Base-by-base conservation (phyloP, 768 basidiomycete genomes). In the Inosperma sp. region DNA sequence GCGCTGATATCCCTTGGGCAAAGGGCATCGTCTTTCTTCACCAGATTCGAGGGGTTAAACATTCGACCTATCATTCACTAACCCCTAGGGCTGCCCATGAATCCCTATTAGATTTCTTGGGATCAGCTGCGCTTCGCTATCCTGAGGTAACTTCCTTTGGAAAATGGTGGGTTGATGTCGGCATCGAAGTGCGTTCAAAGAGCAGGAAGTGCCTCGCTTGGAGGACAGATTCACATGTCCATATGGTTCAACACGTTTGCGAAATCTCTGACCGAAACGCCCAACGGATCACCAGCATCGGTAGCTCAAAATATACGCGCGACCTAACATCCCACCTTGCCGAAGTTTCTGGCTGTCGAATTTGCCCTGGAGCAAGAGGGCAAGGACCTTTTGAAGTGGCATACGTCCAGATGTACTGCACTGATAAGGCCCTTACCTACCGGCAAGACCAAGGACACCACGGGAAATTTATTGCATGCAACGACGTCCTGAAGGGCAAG, bases 321-420 rank as follows among this genome's bases (percentile, higher is more conserved):
- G 68, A 72, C 39, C 29, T 67, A 9, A 55, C 50, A 0, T 64
- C 64, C 2, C 67, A 68, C 21, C 49, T 71, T 5, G 57, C 64
- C 0, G 55, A 53, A 0, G 53, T 71, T 22, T 63, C 66, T 8
- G 70, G 68, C 0, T 71, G 65, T 49, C 55, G 68, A 0, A 60
- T 68, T 14, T 34, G 29, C 1, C 64, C 65, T 6, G 66, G 65
- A 0, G 16, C 26, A 4, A 51, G 40, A 3, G 57, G 49, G 2
- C 35, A 47, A 17, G 67, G 67, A 1, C 14, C 14, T 0, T 57
- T 31, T 19, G 25, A 61, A 2, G 57, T 55, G 0, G 34, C 31
- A 1, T 70, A 71, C 30, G n/a, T 69, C 0, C 69, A 71, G 35
- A 17, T 65, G 8, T 72, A 72, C 44, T 48, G 52, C 0, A 72